These are phyloP conservation scores for Sorghum bicolor DNA, from an alignment of 176 grass and related monocot species.

Conservation along the genomic window DNA sequence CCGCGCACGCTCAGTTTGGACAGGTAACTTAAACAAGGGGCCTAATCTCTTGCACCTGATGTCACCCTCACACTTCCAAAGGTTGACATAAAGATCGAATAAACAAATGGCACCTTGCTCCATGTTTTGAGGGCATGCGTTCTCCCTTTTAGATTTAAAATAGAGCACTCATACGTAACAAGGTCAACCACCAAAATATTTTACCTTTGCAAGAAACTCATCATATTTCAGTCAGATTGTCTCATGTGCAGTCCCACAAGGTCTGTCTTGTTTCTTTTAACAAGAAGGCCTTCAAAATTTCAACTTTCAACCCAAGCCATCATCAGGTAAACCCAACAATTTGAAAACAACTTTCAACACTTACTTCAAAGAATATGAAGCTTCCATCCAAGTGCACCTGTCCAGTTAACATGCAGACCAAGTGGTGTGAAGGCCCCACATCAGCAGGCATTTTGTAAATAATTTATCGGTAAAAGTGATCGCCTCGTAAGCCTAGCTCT, in stretches of 20 bases:
- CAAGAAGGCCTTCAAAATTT: background rate
- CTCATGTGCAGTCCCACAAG: background rate
- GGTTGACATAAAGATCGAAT: constrained; percentile 54
- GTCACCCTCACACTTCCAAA: constrained; percentile 60
- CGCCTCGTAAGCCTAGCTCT: constrained; percentile 30
- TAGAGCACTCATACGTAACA: constrained; percentile 18
- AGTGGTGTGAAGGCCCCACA: background rate
- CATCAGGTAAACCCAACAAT: background rate
- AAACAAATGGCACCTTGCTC: constrained; percentile 50
- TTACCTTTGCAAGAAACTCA: constrained; percentile 5
- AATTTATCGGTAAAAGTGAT: constrained; percentile 23
- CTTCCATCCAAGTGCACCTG: constrained; percentile 15
- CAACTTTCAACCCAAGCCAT: background rate
- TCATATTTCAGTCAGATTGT: background rate
- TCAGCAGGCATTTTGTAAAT: constrained; percentile 18
- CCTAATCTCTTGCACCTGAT: constrained; percentile 52
- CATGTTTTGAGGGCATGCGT: constrained; percentile 86
- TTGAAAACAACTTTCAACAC: background rate
- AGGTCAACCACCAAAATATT: constrained; percentile 13
- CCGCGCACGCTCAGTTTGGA: constrained; percentile 28
- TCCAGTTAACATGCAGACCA: constrained; percentile 9
- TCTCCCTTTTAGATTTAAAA: constrained; percentile 46
- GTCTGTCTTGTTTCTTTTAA: background rate
- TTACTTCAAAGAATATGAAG: constrained; percentile 13
- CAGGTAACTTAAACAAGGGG: constrained; percentile 44